Conservation (phyloP, 1,284 basidiomycete genomes). For the Marasmius oreades region DNA sequence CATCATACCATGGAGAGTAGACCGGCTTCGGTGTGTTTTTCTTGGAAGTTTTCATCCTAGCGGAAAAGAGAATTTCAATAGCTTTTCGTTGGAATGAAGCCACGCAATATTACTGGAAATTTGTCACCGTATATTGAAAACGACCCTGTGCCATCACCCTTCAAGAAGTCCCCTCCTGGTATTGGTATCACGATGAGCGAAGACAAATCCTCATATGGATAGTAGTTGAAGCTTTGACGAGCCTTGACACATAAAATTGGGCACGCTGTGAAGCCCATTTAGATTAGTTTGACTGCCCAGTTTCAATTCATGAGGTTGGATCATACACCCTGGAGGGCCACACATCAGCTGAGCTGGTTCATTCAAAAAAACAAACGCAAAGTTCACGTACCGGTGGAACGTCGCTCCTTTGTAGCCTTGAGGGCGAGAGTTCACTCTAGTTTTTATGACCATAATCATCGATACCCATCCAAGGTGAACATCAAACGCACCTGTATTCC, state of each 20-base stretch:
- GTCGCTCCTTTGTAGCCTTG: slow-evolving; percentile 88
- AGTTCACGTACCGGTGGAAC: slow-evolving; percentile 77
- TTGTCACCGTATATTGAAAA: slow-evolving; percentile 95
- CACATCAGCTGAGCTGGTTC: slow-evolving; percentile 19
- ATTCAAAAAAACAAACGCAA: slow-evolving; percentile 7
- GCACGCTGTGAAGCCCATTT: slow-evolving; percentile 43
- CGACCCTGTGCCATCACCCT: slow-evolving; percentile 89
- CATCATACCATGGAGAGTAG: slow-evolving; percentile 77
- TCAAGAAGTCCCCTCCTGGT: slow-evolving; percentile 82
- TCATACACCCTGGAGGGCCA: slow-evolving; percentile 64
- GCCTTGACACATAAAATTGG: slow-evolving; percentile 88
- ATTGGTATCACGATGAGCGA: slow-evolving; percentile 7
- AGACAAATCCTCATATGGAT: not conserved
- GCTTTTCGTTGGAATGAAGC: not conserved
- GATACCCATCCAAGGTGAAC: slow-evolving; percentile 10
- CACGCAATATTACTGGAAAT: slow-evolving; percentile 62
- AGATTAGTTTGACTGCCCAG: not conserved
- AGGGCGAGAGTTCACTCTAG: slow-evolving; percentile 78
- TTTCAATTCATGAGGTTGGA: slow-evolving; percentile 6
- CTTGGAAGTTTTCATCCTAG: slow-evolving; percentile 91
- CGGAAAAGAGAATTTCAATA: not conserved
- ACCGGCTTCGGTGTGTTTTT: slow-evolving; percentile 86
- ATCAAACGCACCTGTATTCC: slow-evolving; percentile 68
- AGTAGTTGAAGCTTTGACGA: slow-evolving; percentile 11
- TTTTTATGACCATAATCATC: not conserved